A percentile compares a stretch with the other conserved stretches of the same genome.
Evolutionary conservation across 495 filamentous ascomycete genomes (phyloP).

Genomic region (Cetradonia linearis): DNA sequence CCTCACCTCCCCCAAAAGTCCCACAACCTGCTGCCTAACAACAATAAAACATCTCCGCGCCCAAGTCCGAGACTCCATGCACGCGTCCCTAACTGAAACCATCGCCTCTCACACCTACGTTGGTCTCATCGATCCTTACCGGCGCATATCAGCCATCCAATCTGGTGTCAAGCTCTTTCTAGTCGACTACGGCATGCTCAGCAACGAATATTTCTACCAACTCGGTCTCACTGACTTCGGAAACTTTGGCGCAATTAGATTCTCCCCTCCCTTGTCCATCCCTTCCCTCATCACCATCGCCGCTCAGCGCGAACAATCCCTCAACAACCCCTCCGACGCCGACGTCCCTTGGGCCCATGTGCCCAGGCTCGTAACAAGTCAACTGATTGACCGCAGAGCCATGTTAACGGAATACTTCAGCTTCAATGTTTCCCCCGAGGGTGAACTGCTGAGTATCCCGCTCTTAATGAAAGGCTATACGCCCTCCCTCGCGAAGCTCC

Average conservation of each 20-base stretch:
- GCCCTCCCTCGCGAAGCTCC: constrained; percentile 75
- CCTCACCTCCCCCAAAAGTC: constrained; percentile 57
- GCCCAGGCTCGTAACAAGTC: constrained; percentile 47
- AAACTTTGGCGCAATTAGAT: constrained; percentile 79
- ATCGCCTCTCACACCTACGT: constrained; percentile 90
- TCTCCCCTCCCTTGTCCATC: constrained; percentile 65
- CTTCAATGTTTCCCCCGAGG: constrained; percentile 67
- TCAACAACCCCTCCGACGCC: constrained; percentile 32
- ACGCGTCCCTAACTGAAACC: constrained; percentile 79
- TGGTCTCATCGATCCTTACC: constrained; percentile 77
- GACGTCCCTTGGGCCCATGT: constrained; percentile 58
- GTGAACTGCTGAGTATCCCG: constrained; percentile 68
- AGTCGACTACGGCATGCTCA: constrained; percentile 84
- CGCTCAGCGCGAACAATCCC: constrained; percentile 50
- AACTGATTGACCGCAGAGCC: constrained; percentile 62
- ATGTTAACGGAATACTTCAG: constrained; percentile 94
- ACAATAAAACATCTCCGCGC: constrained; percentile 76
- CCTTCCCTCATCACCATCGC: constrained; percentile 61
- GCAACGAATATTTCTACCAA: constrained; percentile 94
- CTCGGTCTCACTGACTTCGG: constrained; percentile 91
- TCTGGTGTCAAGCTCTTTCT: constrained; percentile 86
- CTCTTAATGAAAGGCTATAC: constrained; percentile 82
- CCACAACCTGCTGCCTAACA: constrained; percentile 56
- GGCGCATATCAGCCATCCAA: constrained; percentile 85
- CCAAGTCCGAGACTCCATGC: constrained; percentile 71